A percentile compares a stretch with the other conserved stretches of the same genome.
phyloP scores from a whole-genome alignment of 306 rosid genomes.

The Ceratonia siliqua region DNA sequence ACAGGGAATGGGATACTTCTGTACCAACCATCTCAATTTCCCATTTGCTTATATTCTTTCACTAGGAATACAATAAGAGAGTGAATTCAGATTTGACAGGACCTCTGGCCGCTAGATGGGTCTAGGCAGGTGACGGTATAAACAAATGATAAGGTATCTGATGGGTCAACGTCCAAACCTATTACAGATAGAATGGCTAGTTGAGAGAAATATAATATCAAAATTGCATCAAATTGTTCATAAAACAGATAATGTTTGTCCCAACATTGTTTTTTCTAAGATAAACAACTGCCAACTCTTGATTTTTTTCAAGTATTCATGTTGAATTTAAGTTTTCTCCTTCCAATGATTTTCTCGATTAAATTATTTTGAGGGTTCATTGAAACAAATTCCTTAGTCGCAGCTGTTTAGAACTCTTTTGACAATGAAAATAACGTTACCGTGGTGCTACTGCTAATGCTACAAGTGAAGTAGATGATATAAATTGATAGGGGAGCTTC shows the following conservation, averaged over 20 bases:
- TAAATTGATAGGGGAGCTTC: constrained; percentile 33
- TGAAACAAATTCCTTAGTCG: neutral
- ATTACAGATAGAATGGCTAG: neutral
- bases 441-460: neutral
- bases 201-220: constrained; percentile 1
- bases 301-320: constrained; percentile 32
- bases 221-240: constrained; percentile 27
- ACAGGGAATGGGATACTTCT: no score
- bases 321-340: constrained; percentile 33
- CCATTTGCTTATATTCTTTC: neutral
- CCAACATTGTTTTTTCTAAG: constrained; percentile 10
- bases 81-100: neutral
- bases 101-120: neutral
- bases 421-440: constrained; percentile 24
- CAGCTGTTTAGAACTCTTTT: constrained; percentile 2
- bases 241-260: constrained; percentile 28
- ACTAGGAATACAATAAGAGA: constrained; percentile 2
- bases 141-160: neutral
- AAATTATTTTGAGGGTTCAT: neutral
- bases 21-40: constrained; percentile 17
- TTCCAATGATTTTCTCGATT: constrained; percentile 17
- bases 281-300: constrained; percentile 29
- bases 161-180: constrained; percentile 14
- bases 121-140: neutral
- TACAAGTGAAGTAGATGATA: constrained; percentile 37